Conservation (phyloP, 495 filamentous ascomycete species). For the Penicillium desertorum region DNA sequence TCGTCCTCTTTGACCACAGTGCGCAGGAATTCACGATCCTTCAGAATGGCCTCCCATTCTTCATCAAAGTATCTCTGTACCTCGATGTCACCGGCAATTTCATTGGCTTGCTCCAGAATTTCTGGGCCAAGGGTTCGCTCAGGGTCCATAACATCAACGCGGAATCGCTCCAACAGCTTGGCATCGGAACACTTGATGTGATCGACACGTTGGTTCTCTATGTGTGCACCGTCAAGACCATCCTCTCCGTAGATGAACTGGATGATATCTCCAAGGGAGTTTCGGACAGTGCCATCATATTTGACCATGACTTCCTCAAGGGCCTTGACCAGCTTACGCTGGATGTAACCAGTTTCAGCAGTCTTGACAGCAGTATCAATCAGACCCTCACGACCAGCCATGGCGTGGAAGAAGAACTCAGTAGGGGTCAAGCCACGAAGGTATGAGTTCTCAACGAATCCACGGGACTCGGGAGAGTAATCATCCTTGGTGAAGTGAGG, state of each 20-base stretch:
- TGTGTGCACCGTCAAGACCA: constrained; percentile 83
- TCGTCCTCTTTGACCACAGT: constrained; percentile 65
- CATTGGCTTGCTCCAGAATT: constrained; percentile 79
- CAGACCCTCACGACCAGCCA: constrained; percentile 99
- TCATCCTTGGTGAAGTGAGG: constrained; percentile 99
- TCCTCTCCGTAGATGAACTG: constrained; percentile 99
- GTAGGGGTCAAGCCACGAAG: constrained; percentile 91
- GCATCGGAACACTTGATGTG: constrained; percentile 71
- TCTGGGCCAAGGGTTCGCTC: constrained; percentile 61
- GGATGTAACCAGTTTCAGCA: constrained; percentile 98
- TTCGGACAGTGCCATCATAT: constrained; percentile 96
- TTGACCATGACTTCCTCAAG: constrained; percentile 96
- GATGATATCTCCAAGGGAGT: constrained; percentile 94
- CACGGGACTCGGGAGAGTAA: constrained; percentile 93
- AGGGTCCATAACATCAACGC: constrained; percentile 93
- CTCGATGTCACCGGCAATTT: constrained; percentile 80
- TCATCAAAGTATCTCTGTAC: constrained; percentile 83
- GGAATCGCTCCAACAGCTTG: constrained; percentile 74
- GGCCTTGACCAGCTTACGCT: constrained; percentile 96
- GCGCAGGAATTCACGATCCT: constrained; percentile 75
- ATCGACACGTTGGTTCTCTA: constrained; percentile 89
- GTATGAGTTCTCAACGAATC: constrained; percentile 99
- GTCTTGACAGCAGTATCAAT: constrained; percentile 99
- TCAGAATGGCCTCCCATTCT: constrained; percentile 77
- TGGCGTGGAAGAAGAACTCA: constrained; percentile 99